Base-by-base conservation (phyloP, 768 basidiomycete genomes). In the Suillus subaureus region DNA sequence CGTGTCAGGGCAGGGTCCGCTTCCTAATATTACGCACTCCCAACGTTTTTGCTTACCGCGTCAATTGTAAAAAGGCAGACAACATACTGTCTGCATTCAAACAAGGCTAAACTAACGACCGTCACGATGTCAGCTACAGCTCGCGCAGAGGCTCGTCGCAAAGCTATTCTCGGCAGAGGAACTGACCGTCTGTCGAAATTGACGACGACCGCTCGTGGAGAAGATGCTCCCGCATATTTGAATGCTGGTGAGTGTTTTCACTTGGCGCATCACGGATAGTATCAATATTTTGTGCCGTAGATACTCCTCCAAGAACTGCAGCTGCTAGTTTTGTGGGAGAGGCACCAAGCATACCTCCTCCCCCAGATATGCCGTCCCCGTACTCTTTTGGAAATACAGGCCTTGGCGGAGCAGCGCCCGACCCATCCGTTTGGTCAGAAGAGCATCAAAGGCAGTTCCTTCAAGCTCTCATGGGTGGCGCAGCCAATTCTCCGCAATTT, bases 151-250 rank as follows among this genome's bases (percentile, higher is more conserved):
- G 92, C 92, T 12, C 84, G 92, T 52, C 80, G 87, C 71, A 89
- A 85, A 77, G 92, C 92, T 42, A 93, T 94, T 65, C 84, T 93
- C 26, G 82, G 82, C 68, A 82, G 91, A 62, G 88, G 90, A 16
- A 81, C 80, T 35, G 91, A 93, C 80, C 85, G 92, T 62, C 86
- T 94, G 51, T 88, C 90, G 37, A 93, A 88, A 71, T 84, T 94
- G 52, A 92, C 93, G 5, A 89, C 89, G 3, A 89, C 89, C 4
- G 85, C 90, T 42, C 85, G 92, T 26, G 86, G 87, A 47, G 90
- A 91, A 60, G 90, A 92, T 64, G 86, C 83, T 11, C 79, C 86
- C 5, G 80, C 81, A 13, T 88, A 84, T 71, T 74, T 83, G 61
- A 83, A 83, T 69, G 79, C 85, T 63, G 84, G 88, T 72, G 16